These are phyloP conservation scores for Fraxinus dipetala DNA, from an alignment of 305 asterid genomes.

Conservation along the genomic window DNA sequence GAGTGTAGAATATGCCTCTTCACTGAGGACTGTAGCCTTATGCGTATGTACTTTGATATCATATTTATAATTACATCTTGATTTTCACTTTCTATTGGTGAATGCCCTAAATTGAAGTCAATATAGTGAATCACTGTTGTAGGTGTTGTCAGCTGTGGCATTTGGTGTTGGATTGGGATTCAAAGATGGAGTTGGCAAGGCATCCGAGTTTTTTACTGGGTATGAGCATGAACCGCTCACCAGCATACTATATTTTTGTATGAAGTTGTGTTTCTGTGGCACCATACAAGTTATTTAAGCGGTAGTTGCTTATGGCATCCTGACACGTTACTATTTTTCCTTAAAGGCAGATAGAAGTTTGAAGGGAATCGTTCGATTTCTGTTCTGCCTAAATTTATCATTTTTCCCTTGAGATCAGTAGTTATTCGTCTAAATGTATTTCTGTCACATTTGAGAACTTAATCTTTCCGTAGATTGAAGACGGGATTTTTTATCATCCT, in stretches of 20 bases:
- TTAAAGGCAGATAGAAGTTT: neutral
- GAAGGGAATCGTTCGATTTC: neutral
- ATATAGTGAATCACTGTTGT: conserved; percentile 46
- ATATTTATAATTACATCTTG: conserved; percentile 9
- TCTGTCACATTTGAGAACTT: neutral
- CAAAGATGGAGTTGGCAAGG: conserved; percentile 68
- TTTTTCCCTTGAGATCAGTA: neutral
- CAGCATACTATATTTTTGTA: neutral
- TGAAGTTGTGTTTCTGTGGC: conserved; percentile 15
- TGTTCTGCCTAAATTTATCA: neutral
- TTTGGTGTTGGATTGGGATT: conserved; percentile 89
- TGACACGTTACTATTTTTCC: neutral
- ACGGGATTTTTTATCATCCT: neutral
- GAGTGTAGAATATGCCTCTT: conserved; percentile 48
- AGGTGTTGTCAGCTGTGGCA: conserved; percentile 85
- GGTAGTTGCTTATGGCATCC: neutral
- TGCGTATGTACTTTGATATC: conserved; percentile 53
- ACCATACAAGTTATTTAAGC: conserved; percentile 8
- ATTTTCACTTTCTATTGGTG: conserved; percentile 16
- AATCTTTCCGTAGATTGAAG: neutral
- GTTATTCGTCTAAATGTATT: neutral
- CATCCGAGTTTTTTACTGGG: conserved; percentile 96
- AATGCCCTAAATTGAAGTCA: conserved; percentile 49
- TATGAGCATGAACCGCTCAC: conserved; percentile 31
- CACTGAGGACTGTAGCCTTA: conserved; percentile 72